A percentile compares a stretch with the other conserved stretches of the same genome.
phyloP scores from a whole-genome alignment of 2,329 filamentous ascomycete species.

The Didymella pomorum region DNA sequence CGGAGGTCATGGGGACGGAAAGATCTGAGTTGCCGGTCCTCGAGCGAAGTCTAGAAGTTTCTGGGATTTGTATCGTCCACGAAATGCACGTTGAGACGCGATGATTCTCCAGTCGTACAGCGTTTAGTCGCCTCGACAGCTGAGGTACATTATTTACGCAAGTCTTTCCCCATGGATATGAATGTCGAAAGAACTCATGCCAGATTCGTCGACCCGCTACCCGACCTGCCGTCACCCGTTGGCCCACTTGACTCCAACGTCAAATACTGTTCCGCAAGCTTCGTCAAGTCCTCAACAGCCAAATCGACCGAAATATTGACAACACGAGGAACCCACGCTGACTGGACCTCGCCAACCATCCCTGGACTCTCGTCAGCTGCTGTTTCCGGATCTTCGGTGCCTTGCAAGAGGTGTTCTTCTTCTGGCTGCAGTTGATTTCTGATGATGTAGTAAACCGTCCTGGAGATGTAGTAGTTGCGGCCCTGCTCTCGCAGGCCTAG shows the following conservation, averaged over 20 bases:
- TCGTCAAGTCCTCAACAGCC: background rate
- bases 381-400: background rate
- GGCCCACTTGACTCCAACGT: background rate
- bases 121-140: no score
- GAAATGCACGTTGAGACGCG: no score
- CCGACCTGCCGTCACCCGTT: background rate
- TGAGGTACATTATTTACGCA: no score
- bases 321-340: background rate
- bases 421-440: background rate
- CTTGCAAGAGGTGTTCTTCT: background rate
- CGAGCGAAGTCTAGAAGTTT: no score
- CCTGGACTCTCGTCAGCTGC: background rate
- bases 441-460: background rate
- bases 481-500: background rate
- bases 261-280: background rate
- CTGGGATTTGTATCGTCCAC: no score
- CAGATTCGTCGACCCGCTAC: background rate
- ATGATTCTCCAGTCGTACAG: no score
- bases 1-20: no score
- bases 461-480: background rate
- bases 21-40: no score
- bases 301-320: background rate
- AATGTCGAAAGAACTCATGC: background rate
- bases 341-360: background rate
- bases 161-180: no score